Base-by-base conservation (phyloP, 805 yeast genomes). In the Wickerhamiella cacticola region DNA sequence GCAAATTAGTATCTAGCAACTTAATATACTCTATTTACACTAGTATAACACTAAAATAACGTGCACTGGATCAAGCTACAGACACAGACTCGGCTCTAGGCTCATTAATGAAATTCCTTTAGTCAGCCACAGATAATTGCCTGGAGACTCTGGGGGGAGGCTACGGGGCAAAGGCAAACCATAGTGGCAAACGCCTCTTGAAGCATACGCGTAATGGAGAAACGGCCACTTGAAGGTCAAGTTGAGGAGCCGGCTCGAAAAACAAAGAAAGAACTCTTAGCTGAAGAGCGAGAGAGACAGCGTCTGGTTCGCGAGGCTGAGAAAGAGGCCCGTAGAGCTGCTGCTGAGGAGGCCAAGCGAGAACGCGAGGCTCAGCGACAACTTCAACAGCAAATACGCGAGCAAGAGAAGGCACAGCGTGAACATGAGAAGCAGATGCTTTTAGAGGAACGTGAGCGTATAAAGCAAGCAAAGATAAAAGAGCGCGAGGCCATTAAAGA, bases 271-370 rank as follows among this genome's bases (percentile, higher is more conserved):
- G 29, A 40, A 15, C 12, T 40, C 2, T 24, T 16, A 10, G 33
- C 43, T 7, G 45, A 41, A n/a, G 46, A 43, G n/a, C 46, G 46
- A 6, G 46, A 43, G 24, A 15, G 19, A 10, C 40, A 21, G 19
- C 46, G 46, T 3, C 16, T 31, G 10, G 21, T 15, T 8, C 34
- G 46, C 3, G 46, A 43, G 39, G 45, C 45, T 2, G 45, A 41
- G 13, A 41, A 41, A 15, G 13, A 28, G 21, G 45, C 45, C 21
- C 45, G 45, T 3, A 29, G 15, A 28, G 19, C 7, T 15, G 36
- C 18, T 2, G 15, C n/a, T 9, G 43, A 40, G 22, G 22, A 24
- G 22, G 34, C 25, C 16, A 40, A 26, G 31, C 43, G 26, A 24
- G 43, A 40, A 18, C 43, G 43, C 34, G 43, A 40, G 24, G 24